Evolutionary conservation across 2,329 filamentous ascomycete species (phyloP), one percentile per base, ranked within the genome.

Genomic region (Xylaria sp.): DNA sequence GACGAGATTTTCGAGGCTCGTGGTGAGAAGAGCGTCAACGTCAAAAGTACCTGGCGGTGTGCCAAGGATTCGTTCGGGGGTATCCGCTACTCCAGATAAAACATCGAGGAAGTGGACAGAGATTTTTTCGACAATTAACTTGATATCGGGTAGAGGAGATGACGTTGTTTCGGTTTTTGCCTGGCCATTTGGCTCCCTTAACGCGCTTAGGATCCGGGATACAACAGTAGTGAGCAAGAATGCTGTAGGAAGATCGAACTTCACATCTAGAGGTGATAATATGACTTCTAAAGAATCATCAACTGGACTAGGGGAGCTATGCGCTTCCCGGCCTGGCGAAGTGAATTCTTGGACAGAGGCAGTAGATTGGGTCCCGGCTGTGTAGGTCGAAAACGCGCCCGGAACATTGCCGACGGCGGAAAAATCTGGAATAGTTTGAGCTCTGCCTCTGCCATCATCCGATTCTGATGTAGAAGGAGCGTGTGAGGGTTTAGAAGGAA

Each of bases 351-450:
- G 46, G 48, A 68, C 54, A 11, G 67, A 70, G 29, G 66, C 56
- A 13, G 65, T 64, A 53, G 63, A 70, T 35, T 68, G 72, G 9
- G 64, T 55, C 31, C 35, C 27, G 44, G 63, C 74, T 54, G 64
- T 72, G 71, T 78, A 75, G 17, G 85, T 75, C 0, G 86, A 89
- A 70, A 89, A 89, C 2, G 87, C 81, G 0, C 87, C 87, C 1
- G 87, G 87, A 3, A 88, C 71, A 68, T 87, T 79, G 0, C 81
- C 80, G n/a, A 79, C 78, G 10, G 78, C 65, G 29, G 75, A 78
- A n/a, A 54, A 65, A 55, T 63, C 64, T 10, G 72, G 41, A 47
- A 51, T 43, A 10, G 44, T 31, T 19, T 46, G 66, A 31, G 54
- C 19, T 10, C 25, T 46, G 19, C 23, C 44, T 44, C 29, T 31